A percentile compares a stretch with the other conserved stretches of the same genome.
Conservation (phyloP, 768 basidiomycete species). For the Trichaptum fuscoviolaceum region DNA sequence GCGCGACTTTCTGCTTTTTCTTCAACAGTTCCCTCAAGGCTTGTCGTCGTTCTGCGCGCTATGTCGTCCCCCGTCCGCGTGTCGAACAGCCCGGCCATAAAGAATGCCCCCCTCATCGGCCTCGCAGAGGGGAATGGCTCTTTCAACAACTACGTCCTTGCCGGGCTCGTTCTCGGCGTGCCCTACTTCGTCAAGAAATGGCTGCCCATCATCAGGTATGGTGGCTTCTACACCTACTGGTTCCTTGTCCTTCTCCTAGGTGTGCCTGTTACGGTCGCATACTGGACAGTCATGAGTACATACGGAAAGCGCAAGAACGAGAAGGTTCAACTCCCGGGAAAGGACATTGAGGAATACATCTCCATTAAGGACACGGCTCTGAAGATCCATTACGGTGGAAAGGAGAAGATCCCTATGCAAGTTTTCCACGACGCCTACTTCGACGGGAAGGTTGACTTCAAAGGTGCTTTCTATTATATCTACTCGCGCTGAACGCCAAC, state of each 20-base stretch:
- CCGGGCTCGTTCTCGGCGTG: conserved; percentile 65
- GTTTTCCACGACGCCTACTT: conserved; percentile 97
- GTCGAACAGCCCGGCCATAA: conserved; percentile 72
- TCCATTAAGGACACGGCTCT: conserved; percentile 82
- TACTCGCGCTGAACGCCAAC: background rate
- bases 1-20: conserved; percentile 1
- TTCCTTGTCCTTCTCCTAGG: conserved; percentile 74
- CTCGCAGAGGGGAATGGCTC: conserved; percentile 82
- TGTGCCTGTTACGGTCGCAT: conserved; percentile 71
- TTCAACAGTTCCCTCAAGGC: background rate
- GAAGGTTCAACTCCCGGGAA: conserved; percentile 79
- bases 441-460: conserved; percentile 93
- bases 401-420: conserved; percentile 96
- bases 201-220: conserved; percentile 75
- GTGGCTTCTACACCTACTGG: conserved; percentile 81
- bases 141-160: conserved; percentile 80
- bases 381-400: conserved; percentile 72
- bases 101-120: conserved; percentile 78
- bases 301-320: conserved; percentile 80
- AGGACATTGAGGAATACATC: conserved; percentile 86
- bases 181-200: conserved; percentile 83
- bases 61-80: conserved; percentile 47
- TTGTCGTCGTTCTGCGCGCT: conserved; percentile 8
- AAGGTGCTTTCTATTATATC: conserved; percentile 50
- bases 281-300: conserved; percentile 86